Conservation (phyloP, 1,139 yeast genomes). For the Diutina siamensis region DNA sequence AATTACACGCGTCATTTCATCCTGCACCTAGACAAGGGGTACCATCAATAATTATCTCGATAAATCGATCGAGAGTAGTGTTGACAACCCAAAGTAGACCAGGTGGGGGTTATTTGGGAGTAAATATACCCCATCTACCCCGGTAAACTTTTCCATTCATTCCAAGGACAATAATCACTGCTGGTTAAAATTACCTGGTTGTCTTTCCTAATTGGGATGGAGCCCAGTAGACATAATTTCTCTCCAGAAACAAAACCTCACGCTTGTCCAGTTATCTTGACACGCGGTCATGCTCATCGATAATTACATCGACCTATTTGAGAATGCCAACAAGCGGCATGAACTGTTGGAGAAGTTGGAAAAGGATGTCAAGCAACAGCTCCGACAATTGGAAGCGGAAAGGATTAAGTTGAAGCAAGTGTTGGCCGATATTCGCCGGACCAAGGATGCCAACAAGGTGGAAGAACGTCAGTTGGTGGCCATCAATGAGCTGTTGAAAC, state of each 20-base stretch:
- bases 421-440: conserved; percentile 2
- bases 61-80: not conserved
- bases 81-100: too few relatives aligned
- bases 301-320: conserved; percentile 5
- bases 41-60: not conserved
- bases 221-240: not conserved
- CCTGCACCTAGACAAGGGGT: not conserved
- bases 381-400: conserved; percentile 4
- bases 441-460: conserved; percentile 1
- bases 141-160: too few relatives aligned
- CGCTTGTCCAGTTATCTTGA: not conserved
- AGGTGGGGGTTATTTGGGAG: too few relatives aligned
- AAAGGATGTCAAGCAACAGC: conserved; percentile 5
- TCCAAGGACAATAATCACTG: too few relatives aligned
- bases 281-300: not conserved
- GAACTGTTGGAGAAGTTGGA: conserved; percentile 3
- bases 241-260: not conserved
- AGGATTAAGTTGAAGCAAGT: not conserved
- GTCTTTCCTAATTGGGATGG: not conserved
- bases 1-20: not conserved
- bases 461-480: conserved; percentile 5
- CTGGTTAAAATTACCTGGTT: too few relatives aligned
- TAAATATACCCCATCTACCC: too few relatives aligned
- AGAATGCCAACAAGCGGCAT: conserved; percentile 5
- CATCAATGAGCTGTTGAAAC: conserved; percentile 5